These are phyloP conservation scores for Phytophthora hybrid DNA, from an alignment of 352 stramenopile genomes.

Conservation along the genomic window DNA sequence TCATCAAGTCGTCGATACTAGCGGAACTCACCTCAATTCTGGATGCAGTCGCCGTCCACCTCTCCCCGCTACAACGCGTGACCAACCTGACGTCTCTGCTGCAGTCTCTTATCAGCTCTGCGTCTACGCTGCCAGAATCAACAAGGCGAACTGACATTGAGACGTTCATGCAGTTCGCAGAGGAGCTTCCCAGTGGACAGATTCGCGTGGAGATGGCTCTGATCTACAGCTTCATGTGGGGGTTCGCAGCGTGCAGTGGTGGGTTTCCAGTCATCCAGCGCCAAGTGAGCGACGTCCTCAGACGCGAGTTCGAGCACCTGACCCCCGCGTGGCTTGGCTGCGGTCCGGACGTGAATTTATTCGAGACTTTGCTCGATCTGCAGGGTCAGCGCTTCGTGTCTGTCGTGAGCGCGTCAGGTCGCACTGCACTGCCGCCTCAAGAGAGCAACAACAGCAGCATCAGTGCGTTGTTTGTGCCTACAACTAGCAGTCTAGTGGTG, in stretches of 20 bases:
- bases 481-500: constrained; percentile 46
- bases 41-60: constrained; percentile 8
- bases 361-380: constrained; percentile 51
- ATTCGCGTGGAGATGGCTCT: constrained; percentile 63
- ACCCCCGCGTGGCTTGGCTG: constrained; percentile 31
- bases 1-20: constrained; percentile 21
- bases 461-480: constrained; percentile 52
- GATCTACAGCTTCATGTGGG: constrained; percentile 65
- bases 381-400: constrained; percentile 39
- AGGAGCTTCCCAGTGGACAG: constrained; percentile 2
- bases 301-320: constrained; percentile 44
- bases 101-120: constrained; percentile 49
- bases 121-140: constrained; percentile 6
- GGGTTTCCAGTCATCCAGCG: constrained; percentile 27
- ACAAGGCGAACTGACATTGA: background rate
- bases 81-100: constrained; percentile 55
- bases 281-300: constrained; percentile 44
- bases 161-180: constrained; percentile 1
- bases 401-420: constrained; percentile 1
- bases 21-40: constrained; percentile 23
- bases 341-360: constrained; percentile 43
- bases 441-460: constrained; percentile 5
- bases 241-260: constrained; percentile 42
- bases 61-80: constrained; percentile 54
- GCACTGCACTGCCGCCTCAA: constrained; percentile 2